Evolutionary conservation across 352 stramenopile species (phyloP).

Genomic region (Globisporangium carolinianum): DNA sequence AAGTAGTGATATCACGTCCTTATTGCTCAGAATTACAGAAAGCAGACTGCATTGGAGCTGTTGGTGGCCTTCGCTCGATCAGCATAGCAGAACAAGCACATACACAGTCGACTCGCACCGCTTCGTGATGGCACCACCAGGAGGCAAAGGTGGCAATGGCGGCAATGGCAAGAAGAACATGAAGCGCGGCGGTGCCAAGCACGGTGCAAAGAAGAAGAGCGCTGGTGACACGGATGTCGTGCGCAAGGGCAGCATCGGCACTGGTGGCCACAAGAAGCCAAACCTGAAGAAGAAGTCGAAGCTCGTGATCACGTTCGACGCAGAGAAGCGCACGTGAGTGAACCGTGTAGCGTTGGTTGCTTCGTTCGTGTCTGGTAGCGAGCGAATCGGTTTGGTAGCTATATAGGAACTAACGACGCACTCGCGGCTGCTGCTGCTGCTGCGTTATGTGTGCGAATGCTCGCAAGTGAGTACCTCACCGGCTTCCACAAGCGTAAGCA

Average conservation of each 20-base stretch:
- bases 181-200: constrained; percentile 14
- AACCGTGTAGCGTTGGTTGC: too few species aligned
- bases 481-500: constrained; percentile 86
- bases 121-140: background rate
- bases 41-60: background rate
- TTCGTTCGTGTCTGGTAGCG: too few species aligned
- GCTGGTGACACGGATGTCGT: constrained; percentile 14
- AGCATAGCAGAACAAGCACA: background rate
- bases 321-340: constrained; percentile 74
- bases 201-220: constrained; percentile 25
- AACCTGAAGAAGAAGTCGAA: constrained; percentile 78
- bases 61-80: background rate
- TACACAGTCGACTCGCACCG: background rate
- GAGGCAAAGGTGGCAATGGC: background rate
- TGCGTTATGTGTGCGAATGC: background rate
- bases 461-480: constrained; percentile 69
- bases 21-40: too few species aligned
- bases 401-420: too few species aligned
- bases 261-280: constrained; percentile 22
- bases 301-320: constrained; percentile 80
- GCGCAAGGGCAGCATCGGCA: constrained; percentile 14
- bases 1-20: too few species aligned
- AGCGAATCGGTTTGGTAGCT: too few species aligned
- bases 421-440: background rate
- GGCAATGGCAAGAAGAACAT: constrained; percentile 11